Base-by-base conservation (phyloP, 495 filamentous ascomycete genomes). In the Daldinia loculata region DNA sequence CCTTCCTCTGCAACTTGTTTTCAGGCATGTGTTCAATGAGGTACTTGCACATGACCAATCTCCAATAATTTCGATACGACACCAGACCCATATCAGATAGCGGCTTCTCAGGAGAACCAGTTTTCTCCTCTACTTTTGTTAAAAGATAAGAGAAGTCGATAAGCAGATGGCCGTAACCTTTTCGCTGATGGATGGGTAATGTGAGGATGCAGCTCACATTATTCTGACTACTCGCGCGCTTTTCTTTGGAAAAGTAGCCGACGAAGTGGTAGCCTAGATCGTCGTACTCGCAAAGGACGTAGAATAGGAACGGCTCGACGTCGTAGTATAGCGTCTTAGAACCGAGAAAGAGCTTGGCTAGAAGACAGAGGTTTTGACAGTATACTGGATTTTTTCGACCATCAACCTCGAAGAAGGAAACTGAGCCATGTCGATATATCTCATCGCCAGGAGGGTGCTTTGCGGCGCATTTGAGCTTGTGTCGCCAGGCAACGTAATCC, bases 301-400 rank as follows among this genome's bases (percentile, higher is more conserved):
- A 99, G 84, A 99, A 99, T 17, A 99, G 82, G 76, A 99, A 99
- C 0, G 95, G 95, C 66, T 99, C 96, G 4, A 99, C 95, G 74
- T 99, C 95, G 79, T 99, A 99, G 77, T 99, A 99, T 11, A 99
- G 85, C 1, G 95, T 99, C 77, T 99, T 99, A 2, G 95, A 98
- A 7, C 95, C 95, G 2, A 99, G 83, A 75, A 99, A 99, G 14
- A 99, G 85, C 76, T 99, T 99, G 27, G 96, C 95, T 45, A 99
- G 86, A 17, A 99, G 87, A 79, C 95, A 99, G 4, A 99, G 87
- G 69, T 98, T 98, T 77, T 98, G 96, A 76, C 96, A 99, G 74
- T 98, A 99, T 29, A 97, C 92, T 0, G 95, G 93, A 65, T 98
- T 96, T 78, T 97, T 97, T 43, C 96, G 89, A 1, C 95, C 95